These are phyloP conservation scores for Geranium rotundifolium DNA, from an alignment of 345 rosid genomes.

Conservation along the genomic window DNA sequence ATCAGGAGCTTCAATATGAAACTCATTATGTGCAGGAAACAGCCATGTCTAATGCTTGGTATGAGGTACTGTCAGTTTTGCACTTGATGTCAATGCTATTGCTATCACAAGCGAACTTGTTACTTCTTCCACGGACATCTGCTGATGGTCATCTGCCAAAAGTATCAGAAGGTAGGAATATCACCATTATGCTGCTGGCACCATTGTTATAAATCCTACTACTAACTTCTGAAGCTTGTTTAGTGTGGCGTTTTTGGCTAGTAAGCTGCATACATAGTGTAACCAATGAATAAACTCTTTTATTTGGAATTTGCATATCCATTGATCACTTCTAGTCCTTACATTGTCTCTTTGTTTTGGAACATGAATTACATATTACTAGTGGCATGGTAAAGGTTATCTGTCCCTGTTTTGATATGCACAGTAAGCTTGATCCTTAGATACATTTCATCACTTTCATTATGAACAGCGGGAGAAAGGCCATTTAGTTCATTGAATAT, in stretches of 20 bases:
- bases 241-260: neutral
- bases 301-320: neutral
- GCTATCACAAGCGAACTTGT: constrained; percentile 77
- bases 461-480: neutral
- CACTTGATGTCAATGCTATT: constrained; percentile 95
- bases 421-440: neutral
- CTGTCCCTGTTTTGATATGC: neutral
- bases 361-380: neutral
- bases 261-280: neutral
- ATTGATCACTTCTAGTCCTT: neutral
- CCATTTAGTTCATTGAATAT: neutral
- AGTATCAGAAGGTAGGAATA: constrained; percentile 78
- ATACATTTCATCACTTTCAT: neutral
- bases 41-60: constrained; percentile 78
- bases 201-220: neutral
- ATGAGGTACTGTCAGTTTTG: constrained; percentile 88
- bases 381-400: neutral
- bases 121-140: constrained; percentile 85
- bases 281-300: too few relatives aligned
- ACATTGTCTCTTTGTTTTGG: too few relatives aligned
- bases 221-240: neutral
- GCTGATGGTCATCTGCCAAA: constrained; percentile 68
- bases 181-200: neutral
- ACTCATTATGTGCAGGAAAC: constrained; percentile 59
- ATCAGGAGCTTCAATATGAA: constrained; percentile 11